Evolutionary conservation across 2,329 filamentous ascomycete species (phyloP).

Genomic region (Pestalotiopsis sp.): DNA sequence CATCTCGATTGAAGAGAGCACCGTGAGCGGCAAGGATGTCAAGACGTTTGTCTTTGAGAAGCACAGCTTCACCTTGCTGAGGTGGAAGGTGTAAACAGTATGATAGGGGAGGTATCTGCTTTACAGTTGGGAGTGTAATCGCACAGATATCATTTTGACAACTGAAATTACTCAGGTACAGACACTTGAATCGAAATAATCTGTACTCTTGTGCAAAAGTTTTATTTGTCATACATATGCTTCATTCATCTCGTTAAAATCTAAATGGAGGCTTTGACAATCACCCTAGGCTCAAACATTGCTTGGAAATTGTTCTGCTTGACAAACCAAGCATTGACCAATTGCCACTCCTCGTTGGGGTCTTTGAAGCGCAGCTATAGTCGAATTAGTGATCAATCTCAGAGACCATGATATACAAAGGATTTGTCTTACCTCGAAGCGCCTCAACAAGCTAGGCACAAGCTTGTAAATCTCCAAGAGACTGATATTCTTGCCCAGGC

Average conservation of each 20-base stretch:
- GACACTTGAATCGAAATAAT: not conserved
- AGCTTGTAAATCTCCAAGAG: constrained; percentile 67
- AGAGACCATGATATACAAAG: not conserved
- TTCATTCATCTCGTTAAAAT: not conserved
- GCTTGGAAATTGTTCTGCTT: constrained; percentile 60
- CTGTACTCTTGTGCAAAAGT: too few relatives aligned
- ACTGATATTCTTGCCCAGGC: constrained; percentile 70
- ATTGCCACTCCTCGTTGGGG: constrained; percentile 58
- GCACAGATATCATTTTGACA: not conserved
- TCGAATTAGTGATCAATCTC: not conserved
- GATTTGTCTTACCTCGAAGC: constrained; percentile 58
- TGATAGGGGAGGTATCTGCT: not conserved
- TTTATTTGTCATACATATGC: not conserved
- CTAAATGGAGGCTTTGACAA: constrained; percentile 39
- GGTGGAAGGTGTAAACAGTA: constrained; percentile 39
- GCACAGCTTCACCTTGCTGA: constrained; percentile 71
- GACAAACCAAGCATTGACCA: constrained; percentile 66
- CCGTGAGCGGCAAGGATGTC: not conserved
- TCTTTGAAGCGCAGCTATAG: constrained; percentile 56
- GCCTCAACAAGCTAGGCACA: constrained; percentile 61
- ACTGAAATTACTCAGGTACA: not conserved
- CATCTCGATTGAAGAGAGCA: constrained; percentile 3
- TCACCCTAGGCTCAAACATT: constrained; percentile 44
- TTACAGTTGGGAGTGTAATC: not conserved
- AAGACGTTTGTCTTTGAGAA: constrained; percentile 65